Percentiles rank a stretch among this genome's conserved stretches.
Conservation (phyloP, 148 eudicot species). For the Chenopodium suecicum region DNA sequence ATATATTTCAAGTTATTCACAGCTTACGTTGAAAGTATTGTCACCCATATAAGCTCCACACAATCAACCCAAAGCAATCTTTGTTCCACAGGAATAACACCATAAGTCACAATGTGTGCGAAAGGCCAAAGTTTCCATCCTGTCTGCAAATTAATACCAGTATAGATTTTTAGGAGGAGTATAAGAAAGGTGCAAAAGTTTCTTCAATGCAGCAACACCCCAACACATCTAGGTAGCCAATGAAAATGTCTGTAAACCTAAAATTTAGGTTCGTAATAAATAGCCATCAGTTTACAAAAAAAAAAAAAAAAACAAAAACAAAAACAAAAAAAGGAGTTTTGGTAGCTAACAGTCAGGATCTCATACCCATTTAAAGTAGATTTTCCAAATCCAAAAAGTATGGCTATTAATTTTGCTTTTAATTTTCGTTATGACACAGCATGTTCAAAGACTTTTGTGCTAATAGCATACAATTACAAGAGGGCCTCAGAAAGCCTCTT, state of each 20-base stretch:
- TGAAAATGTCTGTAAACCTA: too few species aligned
- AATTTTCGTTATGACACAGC: not conserved
- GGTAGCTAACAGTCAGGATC: not conserved
- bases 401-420: not conserved
- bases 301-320: too few species aligned
- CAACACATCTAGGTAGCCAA: too few species aligned
- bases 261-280: too few species aligned
- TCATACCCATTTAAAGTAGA: not conserved
- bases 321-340: too few species aligned
- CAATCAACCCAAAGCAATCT: constrained; percentile 98
- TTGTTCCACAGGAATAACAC: constrained; percentile 86
- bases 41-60: constrained; percentile 94
- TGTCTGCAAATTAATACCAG: constrained; percentile 39
- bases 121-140: constrained; percentile 98
- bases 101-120: constrained; percentile 88
- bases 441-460: not conserved
- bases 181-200: too few species aligned
- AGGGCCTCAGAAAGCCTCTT: not conserved
- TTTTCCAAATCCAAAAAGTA: not conserved
- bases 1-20: not conserved
- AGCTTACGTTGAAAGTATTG: constrained; percentile 93
- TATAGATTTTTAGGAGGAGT: too few species aligned
- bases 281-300: too few species aligned
- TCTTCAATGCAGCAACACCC: not conserved
- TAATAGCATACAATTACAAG: not conserved